Base-by-base conservation (phyloP, 2,329 filamentous ascomycete species). In the Fusarium guadeloupense region DNA sequence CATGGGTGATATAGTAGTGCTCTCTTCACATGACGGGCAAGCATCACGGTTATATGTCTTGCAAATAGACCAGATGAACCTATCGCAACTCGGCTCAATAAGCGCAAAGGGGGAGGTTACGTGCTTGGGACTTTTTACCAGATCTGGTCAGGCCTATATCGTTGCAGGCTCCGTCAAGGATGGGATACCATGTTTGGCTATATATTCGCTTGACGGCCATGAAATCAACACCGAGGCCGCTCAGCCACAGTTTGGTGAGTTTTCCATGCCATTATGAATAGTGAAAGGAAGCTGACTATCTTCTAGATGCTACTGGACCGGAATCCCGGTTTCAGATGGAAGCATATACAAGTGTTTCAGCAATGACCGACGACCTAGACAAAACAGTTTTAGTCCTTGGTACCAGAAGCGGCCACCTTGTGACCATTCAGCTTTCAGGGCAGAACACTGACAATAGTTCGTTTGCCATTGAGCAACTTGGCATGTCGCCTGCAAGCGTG, bases 361-460 rank as follows among this genome's bases (percentile, higher is more conserved):
- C 69, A 34, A 63, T 78, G 8, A 65, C 68, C 3, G 69, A 76
- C 46, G 61, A 58, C 4, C 35, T 46, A 2, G 55, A 69, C 12
- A 69, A 66, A 7, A 64, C 71, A 1, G 67, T 75, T 13, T 44
- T 85, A 3, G 67, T 80, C 5, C 67, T 78, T 9, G 84, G 84
- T 9, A 85, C 82, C 21, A 78, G 83, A 46, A 81, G 80, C 51
- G 85, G 85, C 2, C 77, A 83, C 30, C 69, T 86, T 3, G 69
- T 83, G 23, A 82, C 76, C 0, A 48, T 83, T 21, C 64, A 64
- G 14, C 34, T 74, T 6, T 63, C 58, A 5, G 54, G 50, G 19
- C 37, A 66, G 8, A 47, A 54, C 4, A 52, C 64, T 1, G 59
- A 71, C 6, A 53, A 70, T 13, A 59, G 72, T 21, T 56, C 58